These are phyloP conservation scores for Catharanthus roseus DNA, from an alignment of 257 asterid species.

Conservation along the genomic window DNA sequence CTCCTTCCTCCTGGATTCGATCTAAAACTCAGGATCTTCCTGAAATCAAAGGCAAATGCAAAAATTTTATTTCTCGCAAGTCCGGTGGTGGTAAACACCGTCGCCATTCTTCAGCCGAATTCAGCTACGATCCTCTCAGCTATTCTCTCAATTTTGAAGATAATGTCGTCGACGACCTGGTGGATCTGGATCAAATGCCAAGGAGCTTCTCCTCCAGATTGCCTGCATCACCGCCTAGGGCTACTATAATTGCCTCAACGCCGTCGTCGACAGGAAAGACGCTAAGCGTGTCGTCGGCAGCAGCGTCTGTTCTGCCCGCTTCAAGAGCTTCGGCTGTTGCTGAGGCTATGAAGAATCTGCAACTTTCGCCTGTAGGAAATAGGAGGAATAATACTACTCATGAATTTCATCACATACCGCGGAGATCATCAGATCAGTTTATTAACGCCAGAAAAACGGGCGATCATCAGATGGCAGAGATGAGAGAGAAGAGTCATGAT, in stretches of 20 bases:
- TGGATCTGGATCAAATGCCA: constrained; percentile 12
- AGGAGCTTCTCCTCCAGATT: constrained; percentile 35
- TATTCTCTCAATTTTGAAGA: constrained; percentile 37
- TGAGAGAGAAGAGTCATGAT: not conserved
- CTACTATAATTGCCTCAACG: not conserved
- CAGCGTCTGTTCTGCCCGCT: not conserved
- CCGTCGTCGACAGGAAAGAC: not conserved
- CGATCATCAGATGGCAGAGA: too few relatives aligned
- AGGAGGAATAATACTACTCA: not conserved
- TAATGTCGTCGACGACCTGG: constrained; percentile 1
- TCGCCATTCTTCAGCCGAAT: constrained; percentile 30
- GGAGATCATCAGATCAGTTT: not conserved
- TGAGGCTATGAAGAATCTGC: not conserved
- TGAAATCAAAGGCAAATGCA: constrained; percentile 19
- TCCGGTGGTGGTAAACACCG: constrained; percentile 27
- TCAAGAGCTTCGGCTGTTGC: constrained; percentile 6
- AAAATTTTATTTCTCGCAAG: constrained; percentile 11
- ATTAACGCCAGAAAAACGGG: too few relatives aligned
- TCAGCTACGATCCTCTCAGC: constrained; percentile 38
- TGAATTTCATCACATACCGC: not conserved
- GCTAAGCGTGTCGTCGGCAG: too few relatives aligned
- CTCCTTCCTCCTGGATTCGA: constrained; percentile 20
- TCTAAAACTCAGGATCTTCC: constrained; percentile 11
- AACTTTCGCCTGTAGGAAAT: not conserved
- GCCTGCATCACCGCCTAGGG: constrained; percentile 28